phyloP scores from a whole-genome alignment of 116 monocot species.

The Phalaenopsis hybrid region DNA sequence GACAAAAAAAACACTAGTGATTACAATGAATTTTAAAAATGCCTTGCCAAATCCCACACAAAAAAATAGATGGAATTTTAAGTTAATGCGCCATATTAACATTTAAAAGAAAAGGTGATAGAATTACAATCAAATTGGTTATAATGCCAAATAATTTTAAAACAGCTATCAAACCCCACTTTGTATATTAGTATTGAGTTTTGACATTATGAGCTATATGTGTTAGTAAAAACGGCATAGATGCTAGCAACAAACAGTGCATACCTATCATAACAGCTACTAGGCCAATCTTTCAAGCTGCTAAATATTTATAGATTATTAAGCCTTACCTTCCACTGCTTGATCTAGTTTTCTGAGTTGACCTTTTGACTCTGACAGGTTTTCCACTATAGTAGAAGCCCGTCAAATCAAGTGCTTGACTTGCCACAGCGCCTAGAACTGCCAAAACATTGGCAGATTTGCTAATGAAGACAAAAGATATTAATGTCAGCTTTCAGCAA shows the following conservation, averaged over 20 bases:
- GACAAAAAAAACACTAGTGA: no score
- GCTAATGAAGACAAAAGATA: constrained; percentile 30
- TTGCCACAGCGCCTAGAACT: constrained; percentile 83
- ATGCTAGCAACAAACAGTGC: neutral
- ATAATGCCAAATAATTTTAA: neutral
- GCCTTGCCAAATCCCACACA: no score
- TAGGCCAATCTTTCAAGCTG: neutral
- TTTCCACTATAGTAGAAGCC: constrained; percentile 98
- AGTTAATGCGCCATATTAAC: neutral
- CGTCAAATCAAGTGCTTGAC: constrained; percentile 90
- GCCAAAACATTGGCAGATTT: constrained; percentile 97
- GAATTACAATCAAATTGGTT: neutral
- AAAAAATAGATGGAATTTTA: neutral
- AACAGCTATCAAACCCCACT: neutral
- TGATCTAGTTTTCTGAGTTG: constrained; percentile 36
- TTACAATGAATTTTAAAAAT: no score
- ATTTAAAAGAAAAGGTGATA: neutral
- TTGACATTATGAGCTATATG: neutral
- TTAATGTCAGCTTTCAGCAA: constrained; percentile 8
- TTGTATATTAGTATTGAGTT: neutral
- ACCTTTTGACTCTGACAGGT: constrained; percentile 32
- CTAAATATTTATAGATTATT: neutral
- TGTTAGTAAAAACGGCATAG: neutral
- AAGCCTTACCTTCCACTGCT: constrained; percentile 52
- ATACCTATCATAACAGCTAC: neutral